phyloP scores from a whole-genome alignment of 176 grass and related monocot genomes.

The Oryza punctata region DNA sequence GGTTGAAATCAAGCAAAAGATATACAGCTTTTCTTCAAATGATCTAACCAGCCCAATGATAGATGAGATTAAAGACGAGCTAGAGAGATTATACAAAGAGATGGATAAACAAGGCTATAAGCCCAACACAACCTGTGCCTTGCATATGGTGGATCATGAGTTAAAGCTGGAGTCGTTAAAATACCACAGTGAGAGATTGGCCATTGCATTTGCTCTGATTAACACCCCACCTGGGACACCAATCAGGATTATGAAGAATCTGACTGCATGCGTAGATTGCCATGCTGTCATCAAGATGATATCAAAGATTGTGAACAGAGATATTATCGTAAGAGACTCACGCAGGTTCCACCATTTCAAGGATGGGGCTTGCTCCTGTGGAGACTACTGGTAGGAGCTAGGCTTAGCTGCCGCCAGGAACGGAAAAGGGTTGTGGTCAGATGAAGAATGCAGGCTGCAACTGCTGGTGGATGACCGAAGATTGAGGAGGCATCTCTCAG shows the following conservation, averaged over 20 bases:
- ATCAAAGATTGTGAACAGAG: constrained; percentile 68
- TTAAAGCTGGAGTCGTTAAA: constrained; percentile 76
- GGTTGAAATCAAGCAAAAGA: constrained; percentile 83
- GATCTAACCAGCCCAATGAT: constrained; percentile 76
- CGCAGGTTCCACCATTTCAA: constrained; percentile 84
- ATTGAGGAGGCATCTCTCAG: constrained; percentile 19
- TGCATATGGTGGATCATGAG: constrained; percentile 78
- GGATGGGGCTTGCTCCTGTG: constrained; percentile 73
- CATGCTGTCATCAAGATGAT: constrained; percentile 76
- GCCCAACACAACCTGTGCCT: constrained; percentile 55
- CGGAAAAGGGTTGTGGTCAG: neutral
- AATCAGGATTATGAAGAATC: constrained; percentile 81
- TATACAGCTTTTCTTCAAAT: constrained; percentile 82
- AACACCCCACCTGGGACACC: constrained; percentile 54
- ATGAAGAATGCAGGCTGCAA: constrained; percentile 28
- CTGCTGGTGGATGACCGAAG: neutral
- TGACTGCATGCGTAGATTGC: constrained; percentile 63
- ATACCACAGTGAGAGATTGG: constrained; percentile 84
- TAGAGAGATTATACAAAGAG: constrained; percentile 72
- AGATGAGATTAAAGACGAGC: constrained; percentile 60
- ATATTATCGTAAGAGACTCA: constrained; percentile 74
- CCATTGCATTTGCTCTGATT: constrained; percentile 76
- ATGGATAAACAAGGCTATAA: constrained; percentile 78
- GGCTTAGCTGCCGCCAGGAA: neutral
- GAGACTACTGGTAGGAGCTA: constrained; percentile 68